These are phyloP conservation scores for Plasmodiophora brassicae DNA, from an alignment of 208 protist genomes.

Conservation along the genomic window DNA sequence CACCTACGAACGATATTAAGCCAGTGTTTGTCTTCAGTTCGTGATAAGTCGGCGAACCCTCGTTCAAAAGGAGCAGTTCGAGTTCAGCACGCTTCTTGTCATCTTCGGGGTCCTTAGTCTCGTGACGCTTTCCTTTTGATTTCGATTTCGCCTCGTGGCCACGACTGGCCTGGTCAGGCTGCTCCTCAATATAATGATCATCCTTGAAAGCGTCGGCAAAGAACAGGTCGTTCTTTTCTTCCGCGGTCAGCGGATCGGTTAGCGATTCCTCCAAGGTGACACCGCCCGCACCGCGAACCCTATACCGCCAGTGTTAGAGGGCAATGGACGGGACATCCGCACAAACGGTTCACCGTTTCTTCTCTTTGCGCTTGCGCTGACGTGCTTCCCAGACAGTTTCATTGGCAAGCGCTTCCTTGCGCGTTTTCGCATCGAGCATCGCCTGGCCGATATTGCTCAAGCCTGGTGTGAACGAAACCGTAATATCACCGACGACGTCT, in stretches of 20 bases:
- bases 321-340: no score
- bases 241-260: not conserved
- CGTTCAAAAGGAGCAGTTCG: not conserved
- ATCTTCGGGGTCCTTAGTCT: not conserved
- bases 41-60: no score
- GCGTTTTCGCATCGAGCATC: not conserved
- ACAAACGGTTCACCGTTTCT: not conserved
- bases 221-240: not conserved
- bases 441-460: not conserved
- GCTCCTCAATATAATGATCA: not conserved
- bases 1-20: no score
- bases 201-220: not conserved
- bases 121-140: not conserved
- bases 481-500: not conserved
- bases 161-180: no score
- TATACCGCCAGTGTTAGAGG: no score
- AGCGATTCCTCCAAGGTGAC: not conserved
- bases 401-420: not conserved
- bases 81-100: not conserved
- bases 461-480: not conserved
- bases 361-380: constrained; percentile 13
- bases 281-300: no score
- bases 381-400: constrained; percentile 19
- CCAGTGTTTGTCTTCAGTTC: no score
- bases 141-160: constrained; percentile 28